Percentiles rank a stretch among this genome's conserved stretches.
These are phyloP conservation scores for Aspergillus piperis DNA, from an alignment of 2,329 filamentous ascomycete genomes.

Conservation along the genomic window DNA sequence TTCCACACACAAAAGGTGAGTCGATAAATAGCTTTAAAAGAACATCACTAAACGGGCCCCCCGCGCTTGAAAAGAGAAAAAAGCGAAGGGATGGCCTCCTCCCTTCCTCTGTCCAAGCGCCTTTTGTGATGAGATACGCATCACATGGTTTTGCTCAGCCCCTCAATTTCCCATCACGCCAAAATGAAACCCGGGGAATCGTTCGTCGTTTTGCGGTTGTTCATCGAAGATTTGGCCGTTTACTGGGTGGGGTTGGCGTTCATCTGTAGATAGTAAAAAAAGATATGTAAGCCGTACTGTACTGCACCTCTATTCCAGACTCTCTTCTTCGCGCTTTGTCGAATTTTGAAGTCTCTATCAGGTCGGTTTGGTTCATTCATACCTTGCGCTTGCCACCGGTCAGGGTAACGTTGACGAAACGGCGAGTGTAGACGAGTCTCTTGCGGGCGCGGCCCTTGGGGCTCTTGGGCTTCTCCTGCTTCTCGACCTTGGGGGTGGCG, in stretches of 20 bases:
- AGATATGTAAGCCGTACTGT: neutral
- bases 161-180: slow-evolving; percentile 1
- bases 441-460: slow-evolving; percentile 98
- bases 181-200: slow-evolving; percentile 8
- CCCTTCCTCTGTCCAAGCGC: neutral
- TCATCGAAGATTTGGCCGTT: slow-evolving; percentile 25
- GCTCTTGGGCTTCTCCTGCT: slow-evolving; percentile 84
- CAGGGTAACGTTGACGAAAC: slow-evolving; percentile 97
- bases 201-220: slow-evolving; percentile 1
- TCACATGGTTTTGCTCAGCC: slow-evolving; percentile 5
- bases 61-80: no score
- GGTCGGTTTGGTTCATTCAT: slow-evolving; percentile 26
- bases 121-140: neutral
- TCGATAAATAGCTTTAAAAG: neutral
- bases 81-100: neutral
- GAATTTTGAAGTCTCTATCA: no score
- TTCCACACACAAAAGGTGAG: neutral
- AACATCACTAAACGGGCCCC: neutral
- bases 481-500: slow-evolving; percentile 28
- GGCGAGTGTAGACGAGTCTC: slow-evolving; percentile 92
- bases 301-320: neutral
- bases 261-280: slow-evolving; percentile 58
- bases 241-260: slow-evolving; percentile 82
- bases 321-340: neutral
- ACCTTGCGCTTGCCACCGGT: slow-evolving; percentile 99